phyloP scores from a whole-genome alignment of 2,329 filamentous ascomycete species.

The Exophiala calicioides region DNA sequence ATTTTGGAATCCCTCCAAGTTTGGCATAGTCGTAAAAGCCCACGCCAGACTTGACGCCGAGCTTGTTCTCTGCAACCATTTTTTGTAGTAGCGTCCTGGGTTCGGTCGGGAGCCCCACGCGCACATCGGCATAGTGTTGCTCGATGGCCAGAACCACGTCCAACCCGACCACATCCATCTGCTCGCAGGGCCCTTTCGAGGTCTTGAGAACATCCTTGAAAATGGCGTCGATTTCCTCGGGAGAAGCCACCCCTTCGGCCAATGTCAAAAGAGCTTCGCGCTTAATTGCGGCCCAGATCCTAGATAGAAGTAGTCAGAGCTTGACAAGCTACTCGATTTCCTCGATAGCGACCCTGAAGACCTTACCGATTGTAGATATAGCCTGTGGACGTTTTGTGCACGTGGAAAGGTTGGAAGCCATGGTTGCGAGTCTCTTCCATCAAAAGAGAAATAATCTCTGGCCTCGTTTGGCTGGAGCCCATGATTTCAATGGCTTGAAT shows the following conservation, averaged over 20 bases:
- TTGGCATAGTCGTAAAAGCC: conserved; percentile 39
- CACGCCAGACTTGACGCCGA: conserved; percentile 38
- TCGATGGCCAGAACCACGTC: conserved; percentile 46
- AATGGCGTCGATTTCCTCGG: conserved; percentile 41
- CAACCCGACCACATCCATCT: conserved; percentile 45
- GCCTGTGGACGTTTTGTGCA: conserved; percentile 40
- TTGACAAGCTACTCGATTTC: no score
- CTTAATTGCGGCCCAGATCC: conserved; percentile 48
- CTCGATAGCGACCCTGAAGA: not conserved
- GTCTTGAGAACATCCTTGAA: conserved; percentile 42
- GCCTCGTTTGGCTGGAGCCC: conserved; percentile 39
- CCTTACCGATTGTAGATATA: conserved; percentile 44
- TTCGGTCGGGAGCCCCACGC: conserved; percentile 34
- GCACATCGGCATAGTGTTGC: conserved; percentile 41
- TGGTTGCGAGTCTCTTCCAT: conserved; percentile 35
- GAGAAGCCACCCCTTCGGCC: conserved; percentile 39
- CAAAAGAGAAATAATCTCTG: conserved; percentile 35
- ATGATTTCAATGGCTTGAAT: conserved; percentile 44
- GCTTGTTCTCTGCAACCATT: conserved; percentile 36
- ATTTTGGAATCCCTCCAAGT: no score
- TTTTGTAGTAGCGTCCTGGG: conserved; percentile 38
- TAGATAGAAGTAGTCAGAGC: no score
- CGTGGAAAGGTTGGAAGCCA: conserved; percentile 42
- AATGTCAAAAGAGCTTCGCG: conserved; percentile 41
- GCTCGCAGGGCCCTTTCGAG: conserved; percentile 40